Evolutionary conservation across 2,329 filamentous ascomycete genomes (phyloP).

Genomic region (Lachnum nothofagi): DNA sequence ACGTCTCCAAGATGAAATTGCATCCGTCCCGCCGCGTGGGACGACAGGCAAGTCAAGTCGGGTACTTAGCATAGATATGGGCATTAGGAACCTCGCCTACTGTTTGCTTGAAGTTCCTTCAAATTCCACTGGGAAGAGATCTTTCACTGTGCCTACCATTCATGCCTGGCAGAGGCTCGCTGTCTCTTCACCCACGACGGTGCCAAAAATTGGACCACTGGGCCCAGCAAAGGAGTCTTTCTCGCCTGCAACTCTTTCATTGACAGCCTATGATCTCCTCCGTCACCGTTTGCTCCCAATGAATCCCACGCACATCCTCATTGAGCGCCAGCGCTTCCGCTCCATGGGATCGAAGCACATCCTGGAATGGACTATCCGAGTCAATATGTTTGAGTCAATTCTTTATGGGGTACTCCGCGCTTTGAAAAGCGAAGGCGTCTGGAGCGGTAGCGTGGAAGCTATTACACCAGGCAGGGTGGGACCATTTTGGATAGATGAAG

Average conservation of each 20-base stretch:
- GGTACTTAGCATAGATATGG: conserved; percentile 78
- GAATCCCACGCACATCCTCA: conserved; percentile 63
- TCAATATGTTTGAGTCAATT: conserved; percentile 80
- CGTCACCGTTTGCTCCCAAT: conserved; percentile 42
- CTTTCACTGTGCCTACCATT: not conserved
- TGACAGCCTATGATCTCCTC: conserved; percentile 51
- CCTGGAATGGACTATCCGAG: conserved; percentile 75
- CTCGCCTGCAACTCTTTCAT: conserved; percentile 48
- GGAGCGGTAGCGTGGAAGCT: conserved; percentile 43
- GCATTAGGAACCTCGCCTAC: conserved; percentile 74
- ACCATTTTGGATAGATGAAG: conserved; percentile 47
- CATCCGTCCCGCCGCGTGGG: conserved; percentile 17
- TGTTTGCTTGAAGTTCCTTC: conserved; percentile 49
- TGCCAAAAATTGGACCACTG: not conserved
- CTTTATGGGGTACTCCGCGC: conserved; percentile 65
- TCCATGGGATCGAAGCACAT: conserved; percentile 60
- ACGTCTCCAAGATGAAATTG: conserved; percentile 43
- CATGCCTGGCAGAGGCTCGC: conserved; percentile 35
- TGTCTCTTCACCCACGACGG: conserved; percentile 15
- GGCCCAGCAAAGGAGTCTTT: conserved; percentile 40
- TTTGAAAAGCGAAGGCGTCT: conserved; percentile 41
- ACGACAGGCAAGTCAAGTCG: conserved; percentile 29
- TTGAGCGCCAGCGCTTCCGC: conserved; percentile 59
- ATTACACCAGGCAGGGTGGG: conserved; percentile 52
- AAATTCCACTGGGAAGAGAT: conserved; percentile 4